Percentiles rank a stretch among this genome's conserved stretches.
phyloP scores from a whole-genome alignment of 129 eudicot genomes.

The Logfia minima region DNA sequence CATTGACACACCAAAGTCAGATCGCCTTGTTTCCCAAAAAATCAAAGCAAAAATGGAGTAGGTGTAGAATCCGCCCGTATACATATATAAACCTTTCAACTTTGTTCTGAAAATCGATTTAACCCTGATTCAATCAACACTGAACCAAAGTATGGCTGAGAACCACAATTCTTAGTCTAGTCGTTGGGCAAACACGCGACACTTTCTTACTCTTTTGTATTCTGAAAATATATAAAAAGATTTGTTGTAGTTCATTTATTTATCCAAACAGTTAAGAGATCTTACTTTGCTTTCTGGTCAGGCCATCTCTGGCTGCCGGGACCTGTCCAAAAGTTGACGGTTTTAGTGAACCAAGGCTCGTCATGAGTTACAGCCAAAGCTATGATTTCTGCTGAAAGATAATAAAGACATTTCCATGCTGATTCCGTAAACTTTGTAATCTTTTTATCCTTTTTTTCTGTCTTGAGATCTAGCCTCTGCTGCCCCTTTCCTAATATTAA shows the following conservation, averaged over 20 bases:
- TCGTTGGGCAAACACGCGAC: not conserved
- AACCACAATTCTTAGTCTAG: not conserved
- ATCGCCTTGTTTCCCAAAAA: slow-evolving; percentile 60
- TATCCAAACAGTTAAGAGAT: not conserved
- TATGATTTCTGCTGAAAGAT: slow-evolving; percentile 47
- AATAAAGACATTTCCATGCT: slow-evolving; percentile 50
- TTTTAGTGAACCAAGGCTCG: slow-evolving; percentile 53
- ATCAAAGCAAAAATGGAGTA: slow-evolving; percentile 56
- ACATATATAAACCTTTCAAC: slow-evolving; percentile 50
- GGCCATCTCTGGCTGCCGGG: slow-evolving; percentile 48
- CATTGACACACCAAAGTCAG: slow-evolving; percentile 55
- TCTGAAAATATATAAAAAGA: too few species aligned
- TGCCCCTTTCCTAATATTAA: slow-evolving; percentile 32
- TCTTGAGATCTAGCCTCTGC: slow-evolving; percentile 11
- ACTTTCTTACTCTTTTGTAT: not conserved
- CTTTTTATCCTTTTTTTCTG: slow-evolving; percentile 30
- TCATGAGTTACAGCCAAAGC: slow-evolving; percentile 41
- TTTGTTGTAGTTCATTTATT: too few species aligned
- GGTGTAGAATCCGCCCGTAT: slow-evolving; percentile 48
- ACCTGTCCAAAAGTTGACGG: slow-evolving; percentile 45
- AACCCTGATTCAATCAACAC: not conserved
- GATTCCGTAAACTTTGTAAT: slow-evolving; percentile 47
- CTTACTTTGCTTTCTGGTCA: slow-evolving; percentile 50
- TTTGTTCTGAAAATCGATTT: slow-evolving; percentile 38
- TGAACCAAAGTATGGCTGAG: too few species aligned